Conservation (phyloP, 306 rosid genomes). For the Cucurbita pepo region DNA sequence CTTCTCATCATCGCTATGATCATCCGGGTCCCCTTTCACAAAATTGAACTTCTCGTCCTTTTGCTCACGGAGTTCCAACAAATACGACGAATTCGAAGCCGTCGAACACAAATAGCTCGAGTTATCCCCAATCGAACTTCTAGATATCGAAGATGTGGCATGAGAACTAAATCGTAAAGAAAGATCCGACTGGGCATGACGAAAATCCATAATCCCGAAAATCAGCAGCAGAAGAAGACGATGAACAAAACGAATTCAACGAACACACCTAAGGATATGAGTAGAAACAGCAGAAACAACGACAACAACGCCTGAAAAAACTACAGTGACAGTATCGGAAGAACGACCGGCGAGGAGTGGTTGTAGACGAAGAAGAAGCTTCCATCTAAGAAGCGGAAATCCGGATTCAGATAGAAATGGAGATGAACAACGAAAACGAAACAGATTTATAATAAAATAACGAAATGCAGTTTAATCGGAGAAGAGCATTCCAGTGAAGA, state of each 20-base stretch:
- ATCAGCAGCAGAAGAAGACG: not conserved
- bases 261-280: slow-evolving; percentile 12
- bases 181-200: slow-evolving; percentile 36
- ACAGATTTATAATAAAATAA: not conserved
- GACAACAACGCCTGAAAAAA: slow-evolving; percentile 37
- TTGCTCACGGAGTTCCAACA: slow-evolving; percentile 19
- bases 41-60: slow-evolving; percentile 19
- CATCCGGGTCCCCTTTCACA: slow-evolving; percentile 25
- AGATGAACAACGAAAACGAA: not conserved
- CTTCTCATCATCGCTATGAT: slow-evolving; percentile 26
- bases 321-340: slow-evolving; percentile 28
- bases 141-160: slow-evolving; percentile 11
- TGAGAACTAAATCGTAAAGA: slow-evolving; percentile 42
- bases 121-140: slow-evolving; percentile 15
- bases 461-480: not conserved
- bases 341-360: slow-evolving; percentile 10
- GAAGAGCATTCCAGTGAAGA: not conserved
- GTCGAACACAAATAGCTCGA: slow-evolving; percentile 15
- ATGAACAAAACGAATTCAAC: not conserved
- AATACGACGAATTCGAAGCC: slow-evolving; percentile 8
- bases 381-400: slow-evolving; percentile 24
- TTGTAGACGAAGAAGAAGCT: slow-evolving; percentile 12
- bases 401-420: not conserved
- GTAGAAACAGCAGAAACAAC: slow-evolving; percentile 51
- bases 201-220: slow-evolving; percentile 22